These are phyloP conservation scores for Hypoxylon rubiginosum DNA, from an alignment of 2,329 filamentous ascomycete species.

Conservation along the genomic window DNA sequence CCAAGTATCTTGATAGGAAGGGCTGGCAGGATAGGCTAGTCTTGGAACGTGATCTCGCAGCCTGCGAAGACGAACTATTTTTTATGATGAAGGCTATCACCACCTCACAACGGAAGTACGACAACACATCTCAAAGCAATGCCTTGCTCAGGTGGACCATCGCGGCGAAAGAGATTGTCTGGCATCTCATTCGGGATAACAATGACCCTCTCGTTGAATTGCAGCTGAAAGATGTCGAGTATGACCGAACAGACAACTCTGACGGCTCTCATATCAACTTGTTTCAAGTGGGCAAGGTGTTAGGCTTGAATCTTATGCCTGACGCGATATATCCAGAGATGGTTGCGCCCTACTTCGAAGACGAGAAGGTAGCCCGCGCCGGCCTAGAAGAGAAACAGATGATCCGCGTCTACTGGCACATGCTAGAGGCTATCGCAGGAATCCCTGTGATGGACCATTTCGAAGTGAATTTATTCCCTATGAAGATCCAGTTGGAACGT, in stretches of 20 bases:
- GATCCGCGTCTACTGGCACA: conserved; percentile 96
- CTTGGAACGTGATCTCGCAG: conserved; percentile 89
- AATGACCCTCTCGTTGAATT: conserved; percentile 92
- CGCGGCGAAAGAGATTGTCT: conserved; percentile 94
- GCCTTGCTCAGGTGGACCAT: conserved; percentile 93
- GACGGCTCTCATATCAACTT: conserved; percentile 97
- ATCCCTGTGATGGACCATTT: conserved; percentile 98
- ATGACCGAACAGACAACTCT: conserved; percentile 95
- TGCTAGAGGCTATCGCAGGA: conserved; percentile 97
- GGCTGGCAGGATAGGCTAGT: conserved; percentile 92
- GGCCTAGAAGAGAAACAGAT: conserved; percentile 80
- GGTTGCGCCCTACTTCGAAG: conserved; percentile 88
- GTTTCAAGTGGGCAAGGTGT: conserved; percentile 87
- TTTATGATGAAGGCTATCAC: conserved; percentile 99
- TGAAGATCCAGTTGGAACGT: conserved; percentile 93
- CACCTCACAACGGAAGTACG: conserved; percentile 89
- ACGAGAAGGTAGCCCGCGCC: conserved; percentile 65
- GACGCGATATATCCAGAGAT: conserved; percentile 97
- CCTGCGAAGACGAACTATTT: conserved; percentile 96
- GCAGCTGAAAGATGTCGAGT: conserved; percentile 90
- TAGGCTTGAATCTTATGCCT: conserved; percentile 89
- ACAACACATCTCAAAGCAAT: conserved; percentile 78
- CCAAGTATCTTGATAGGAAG: conserved; percentile 85
- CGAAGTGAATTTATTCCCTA: conserved; percentile 91
- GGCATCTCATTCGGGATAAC: conserved; percentile 92